These are phyloP conservation scores for Scheffersomyces quercinus DNA, from an alignment of 1,139 yeast genomes.

Conservation along the genomic window DNA sequence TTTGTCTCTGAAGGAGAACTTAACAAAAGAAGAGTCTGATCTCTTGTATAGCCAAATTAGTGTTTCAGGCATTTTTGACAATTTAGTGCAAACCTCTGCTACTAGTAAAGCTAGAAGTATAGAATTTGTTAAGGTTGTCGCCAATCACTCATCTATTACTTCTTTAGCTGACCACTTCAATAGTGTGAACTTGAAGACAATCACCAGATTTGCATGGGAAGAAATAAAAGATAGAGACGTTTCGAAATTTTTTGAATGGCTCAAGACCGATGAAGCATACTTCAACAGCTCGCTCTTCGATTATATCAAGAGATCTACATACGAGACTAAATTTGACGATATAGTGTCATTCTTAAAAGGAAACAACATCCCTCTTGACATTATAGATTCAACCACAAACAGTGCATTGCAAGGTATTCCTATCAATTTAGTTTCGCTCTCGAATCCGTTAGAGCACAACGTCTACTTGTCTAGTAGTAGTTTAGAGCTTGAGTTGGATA, in stretches of 20 bases:
- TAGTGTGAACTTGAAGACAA: conserved; percentile 4
- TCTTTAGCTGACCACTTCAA: conserved; percentile 1
- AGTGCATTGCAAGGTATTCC: conserved; percentile 13
- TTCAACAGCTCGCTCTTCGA: conserved; percentile 16
- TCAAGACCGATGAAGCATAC: conserved; percentile 6
- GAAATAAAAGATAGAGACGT: conserved; percentile 14
- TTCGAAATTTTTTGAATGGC: conserved; percentile 10
- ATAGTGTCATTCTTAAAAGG: conserved; percentile 15
- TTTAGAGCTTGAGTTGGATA: not conserved
- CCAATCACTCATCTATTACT: not conserved
- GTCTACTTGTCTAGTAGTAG: conserved; percentile 29
- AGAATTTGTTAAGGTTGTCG: not conserved
- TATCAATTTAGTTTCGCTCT: conserved; percentile 32
- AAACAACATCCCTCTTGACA: conserved; percentile 5
- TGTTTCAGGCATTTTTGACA: conserved; percentile 11
- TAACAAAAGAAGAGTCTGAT: conserved; percentile 10
- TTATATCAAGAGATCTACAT: conserved; percentile 11
- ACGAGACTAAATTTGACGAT: conserved; percentile 14
- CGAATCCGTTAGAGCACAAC: conserved; percentile 47
- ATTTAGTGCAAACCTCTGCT: conserved; percentile 8
- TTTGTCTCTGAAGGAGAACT: conserved; percentile 8
- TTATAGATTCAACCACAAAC: conserved; percentile 11
- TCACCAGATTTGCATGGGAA: conserved; percentile 10
- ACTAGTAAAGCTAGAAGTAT: not conserved
- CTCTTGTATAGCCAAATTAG: conserved; percentile 29